A percentile compares a stretch with the other conserved stretches of the same genome.
Conservation (phyloP, 257 asterid genomes). For the Forsythia suspensa region DNA sequence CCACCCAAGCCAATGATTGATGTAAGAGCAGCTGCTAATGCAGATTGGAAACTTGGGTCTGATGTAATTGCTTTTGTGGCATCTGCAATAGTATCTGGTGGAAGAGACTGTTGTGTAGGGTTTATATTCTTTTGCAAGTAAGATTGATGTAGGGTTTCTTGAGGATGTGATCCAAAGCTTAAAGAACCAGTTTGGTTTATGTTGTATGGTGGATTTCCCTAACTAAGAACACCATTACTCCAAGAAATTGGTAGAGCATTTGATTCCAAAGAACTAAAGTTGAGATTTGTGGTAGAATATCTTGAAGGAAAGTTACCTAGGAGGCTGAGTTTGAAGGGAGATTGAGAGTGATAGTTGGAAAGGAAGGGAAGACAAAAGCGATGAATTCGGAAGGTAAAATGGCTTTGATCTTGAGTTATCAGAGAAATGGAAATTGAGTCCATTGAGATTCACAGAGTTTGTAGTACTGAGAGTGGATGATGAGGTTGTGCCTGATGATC, state of each 20-base stretch:
- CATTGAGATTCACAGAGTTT: slow-evolving; percentile 34
- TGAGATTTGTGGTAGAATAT: slow-evolving; percentile 69
- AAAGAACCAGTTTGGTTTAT: slow-evolving; percentile 47
- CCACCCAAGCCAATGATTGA: slow-evolving; percentile 57
- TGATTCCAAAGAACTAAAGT: slow-evolving; percentile 74
- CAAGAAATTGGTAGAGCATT: slow-evolving; percentile 63
- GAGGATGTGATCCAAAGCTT: slow-evolving; percentile 55
- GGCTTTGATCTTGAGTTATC: slow-evolving; percentile 67
- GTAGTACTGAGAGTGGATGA: slow-evolving; percentile 27
- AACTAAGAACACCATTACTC: slow-evolving; percentile 48
- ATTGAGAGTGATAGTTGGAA: slow-evolving; percentile 81
- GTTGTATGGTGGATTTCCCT: slow-evolving; percentile 43
- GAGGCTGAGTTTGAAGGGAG: slow-evolving; percentile 50
- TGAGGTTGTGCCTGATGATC: slow-evolving; percentile 21
- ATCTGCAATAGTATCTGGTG: slow-evolving; percentile 76
- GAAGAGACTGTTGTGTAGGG: slow-evolving; percentile 42
- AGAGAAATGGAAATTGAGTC: slow-evolving; percentile 63
- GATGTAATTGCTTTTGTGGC: slow-evolving; percentile 91
- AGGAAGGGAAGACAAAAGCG: slow-evolving; percentile 62
- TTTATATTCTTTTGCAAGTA: slow-evolving; percentile 42
- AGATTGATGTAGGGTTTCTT: slow-evolving; percentile 58
- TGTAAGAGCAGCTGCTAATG: slow-evolving; percentile 78
- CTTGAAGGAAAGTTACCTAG: slow-evolving; percentile 37
- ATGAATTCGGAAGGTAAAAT: slow-evolving; percentile 72
- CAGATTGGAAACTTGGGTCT: slow-evolving; percentile 85